Evolutionary conservation across 2,329 filamentous ascomycete genomes (phyloP), one percentile per base, ranked within the genome.

Genomic region (Diplodia sapinea): DNA sequence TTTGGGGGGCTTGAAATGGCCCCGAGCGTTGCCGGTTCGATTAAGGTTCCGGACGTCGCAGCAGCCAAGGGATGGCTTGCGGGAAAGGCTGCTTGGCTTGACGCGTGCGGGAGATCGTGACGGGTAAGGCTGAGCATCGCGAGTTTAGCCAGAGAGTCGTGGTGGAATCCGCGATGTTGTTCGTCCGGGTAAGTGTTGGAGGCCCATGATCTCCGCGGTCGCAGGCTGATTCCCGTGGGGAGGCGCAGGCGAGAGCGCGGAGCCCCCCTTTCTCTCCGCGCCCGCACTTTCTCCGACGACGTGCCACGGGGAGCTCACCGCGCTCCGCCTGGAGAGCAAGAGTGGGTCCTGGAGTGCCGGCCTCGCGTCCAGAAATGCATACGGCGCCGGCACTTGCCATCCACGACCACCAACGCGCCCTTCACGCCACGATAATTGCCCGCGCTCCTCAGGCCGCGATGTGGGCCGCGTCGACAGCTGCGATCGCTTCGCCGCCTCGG

Each of bases 91-190:
- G 47, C 59, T 63, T 63, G 59, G 59, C 59, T n/a, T 29, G 12
- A 33, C 43, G 43, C 47, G 59, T 20, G 59, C 29, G 43, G 59
- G 47, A 63, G 59, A 63, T 63, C 59, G 17, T 2, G 31, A 51
- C 59, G 59, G 59, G 43, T 55, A 65, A 65, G 62, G 62, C 62
- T 65, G 62, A 65, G 51, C 29, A 11, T 51, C 29, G 43, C 26
- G 59, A 40, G 29, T 63, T 65, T 65, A 55, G n/a, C 50, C 62
- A 47, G 50, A 31, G 49, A 7, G 49, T 29, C n/a, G 38, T 31
- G 36, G 62, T 50, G 50, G 26, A 62, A 31, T 36, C 31, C 33
- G 62, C 47, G 49, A 47, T 65, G 62, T 65, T 65, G 62, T 65
- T 65, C 59, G 62, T 43, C 62, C 62, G 62, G 62, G 20, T 65